These are phyloP conservation scores for Dictyostelium purpureum DNA, from an alignment of 78 protist species.

Conservation along the genomic window DNA sequence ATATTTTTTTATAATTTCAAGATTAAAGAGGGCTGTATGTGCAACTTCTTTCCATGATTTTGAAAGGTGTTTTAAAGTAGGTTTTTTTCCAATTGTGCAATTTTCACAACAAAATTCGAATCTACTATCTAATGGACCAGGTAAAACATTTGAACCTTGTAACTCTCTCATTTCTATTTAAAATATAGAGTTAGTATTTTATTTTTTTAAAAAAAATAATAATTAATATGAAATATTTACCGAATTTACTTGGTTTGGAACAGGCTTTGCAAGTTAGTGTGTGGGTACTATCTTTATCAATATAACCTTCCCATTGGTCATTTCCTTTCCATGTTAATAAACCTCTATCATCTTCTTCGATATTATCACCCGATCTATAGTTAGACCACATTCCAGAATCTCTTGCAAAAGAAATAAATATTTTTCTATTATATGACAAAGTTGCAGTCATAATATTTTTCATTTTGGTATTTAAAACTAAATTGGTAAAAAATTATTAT, in stretches of 20 bases:
- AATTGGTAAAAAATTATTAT: not conserved
- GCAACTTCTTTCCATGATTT: constrained; percentile 80
- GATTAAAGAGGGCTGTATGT: constrained; percentile 63
- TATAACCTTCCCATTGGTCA: constrained; percentile 21
- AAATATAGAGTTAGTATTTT: not conserved
- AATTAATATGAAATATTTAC: not conserved
- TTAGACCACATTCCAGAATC: constrained; percentile 79
- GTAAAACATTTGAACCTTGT: constrained; percentile 32
- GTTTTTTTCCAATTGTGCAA: constrained; percentile 3
- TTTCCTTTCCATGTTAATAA: constrained; percentile 30
- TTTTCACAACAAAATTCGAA: constrained; percentile 34
- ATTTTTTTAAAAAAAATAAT: not conserved
- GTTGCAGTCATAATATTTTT: constrained; percentile 77
- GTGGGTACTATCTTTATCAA: not conserved
- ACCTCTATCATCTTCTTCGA: constrained; percentile 68
- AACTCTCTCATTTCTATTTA: constrained; percentile 19
- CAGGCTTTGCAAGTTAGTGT: constrained; percentile 21
- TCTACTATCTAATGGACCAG: constrained; percentile 62
- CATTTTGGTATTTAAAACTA: constrained; percentile 45
- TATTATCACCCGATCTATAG: constrained; percentile 45
- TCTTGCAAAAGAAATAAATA: constrained; percentile 69
- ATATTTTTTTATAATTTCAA: constrained; percentile 47
- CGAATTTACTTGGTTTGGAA: not conserved
- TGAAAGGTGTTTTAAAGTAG: constrained; percentile 37
- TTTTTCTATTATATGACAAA: constrained; percentile 49